Evolutionary conservation across 441 rosid species (phyloP).

Genomic region (Populus hybrid): DNA sequence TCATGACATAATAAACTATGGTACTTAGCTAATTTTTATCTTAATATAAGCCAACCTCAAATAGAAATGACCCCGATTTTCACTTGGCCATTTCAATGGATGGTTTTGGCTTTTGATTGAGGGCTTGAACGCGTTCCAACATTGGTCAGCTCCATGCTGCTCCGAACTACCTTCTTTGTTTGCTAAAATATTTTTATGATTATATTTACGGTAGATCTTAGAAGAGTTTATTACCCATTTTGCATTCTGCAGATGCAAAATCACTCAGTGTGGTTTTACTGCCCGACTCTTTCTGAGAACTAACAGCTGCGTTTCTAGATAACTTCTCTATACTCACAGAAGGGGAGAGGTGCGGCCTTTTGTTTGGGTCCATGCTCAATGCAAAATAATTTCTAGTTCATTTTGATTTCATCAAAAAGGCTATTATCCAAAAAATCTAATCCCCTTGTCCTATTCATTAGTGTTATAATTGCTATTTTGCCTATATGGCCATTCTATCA

Average conservation of each 20-base stretch:
- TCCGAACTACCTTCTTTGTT: neutral
- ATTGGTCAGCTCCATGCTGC: neutral
- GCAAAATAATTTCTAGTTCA: neutral
- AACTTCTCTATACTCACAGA: neutral
- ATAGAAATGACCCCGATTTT: neutral
- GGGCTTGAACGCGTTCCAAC: neutral
- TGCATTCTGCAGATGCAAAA: neutral
- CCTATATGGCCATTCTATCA: too few relatives aligned
- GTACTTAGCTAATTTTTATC: neutral
- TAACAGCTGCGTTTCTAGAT: neutral
- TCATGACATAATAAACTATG: neutral
- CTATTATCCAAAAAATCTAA: neutral
- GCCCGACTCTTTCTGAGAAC: neutral
- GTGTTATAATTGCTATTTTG: too few relatives aligned
- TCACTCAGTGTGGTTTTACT: too few relatives aligned
- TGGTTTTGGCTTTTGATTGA: neutral
- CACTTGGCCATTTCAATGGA: neutral
- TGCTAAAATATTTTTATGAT: neutral
- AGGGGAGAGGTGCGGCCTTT: neutral
- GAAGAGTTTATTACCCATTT: neutral
- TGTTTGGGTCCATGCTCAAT: neutral
- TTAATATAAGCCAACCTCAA: neutral
- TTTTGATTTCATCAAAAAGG: neutral
- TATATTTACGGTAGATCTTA: neutral
- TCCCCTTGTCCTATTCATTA: too few relatives aligned